Conservation (phyloP, 2,329 filamentous ascomycete genomes). For the Trichoderma aggressivum region DNA sequence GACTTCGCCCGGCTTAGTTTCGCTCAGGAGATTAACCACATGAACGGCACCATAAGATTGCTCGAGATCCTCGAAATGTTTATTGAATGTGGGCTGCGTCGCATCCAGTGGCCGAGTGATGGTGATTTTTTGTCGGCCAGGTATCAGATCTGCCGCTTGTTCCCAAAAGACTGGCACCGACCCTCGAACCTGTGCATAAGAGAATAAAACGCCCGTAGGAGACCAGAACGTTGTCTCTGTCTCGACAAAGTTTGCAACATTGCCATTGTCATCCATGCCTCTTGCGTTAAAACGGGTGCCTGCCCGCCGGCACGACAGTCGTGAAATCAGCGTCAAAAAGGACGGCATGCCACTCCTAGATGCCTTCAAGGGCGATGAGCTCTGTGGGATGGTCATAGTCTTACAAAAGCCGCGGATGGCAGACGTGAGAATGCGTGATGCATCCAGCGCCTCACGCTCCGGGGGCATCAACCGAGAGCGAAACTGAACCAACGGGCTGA, state of each 20-base stretch:
- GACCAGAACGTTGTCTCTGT: slow-evolving; percentile 92
- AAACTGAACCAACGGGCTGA: slow-evolving; percentile 85
- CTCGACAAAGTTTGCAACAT: slow-evolving; percentile 98
- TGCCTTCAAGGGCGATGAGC: slow-evolving; percentile 65
- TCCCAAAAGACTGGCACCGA: slow-evolving; percentile 98
- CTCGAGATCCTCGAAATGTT: slow-evolving; percentile 86
- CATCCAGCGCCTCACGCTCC: slow-evolving; percentile 77
- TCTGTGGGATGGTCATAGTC: slow-evolving; percentile 79
- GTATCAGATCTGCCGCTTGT: slow-evolving; percentile 80
- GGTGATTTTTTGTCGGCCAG: slow-evolving; percentile 90
- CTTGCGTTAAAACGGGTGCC: slow-evolving; percentile 96
- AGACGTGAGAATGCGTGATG: slow-evolving; percentile 82
- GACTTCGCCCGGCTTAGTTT: slow-evolving; percentile 78
- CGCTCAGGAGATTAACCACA: slow-evolving; percentile 90
- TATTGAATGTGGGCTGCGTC: slow-evolving; percentile 91
- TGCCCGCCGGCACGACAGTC: slow-evolving; percentile 84
- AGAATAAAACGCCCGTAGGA: slow-evolving; percentile 75
- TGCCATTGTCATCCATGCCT: slow-evolving; percentile 94
- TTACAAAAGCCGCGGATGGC: slow-evolving; percentile 91
- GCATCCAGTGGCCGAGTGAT: slow-evolving; percentile 86
- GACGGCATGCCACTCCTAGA: slow-evolving; percentile 71
- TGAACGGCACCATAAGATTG: slow-evolving; percentile 86
- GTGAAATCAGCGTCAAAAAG: slow-evolving; percentile 82
- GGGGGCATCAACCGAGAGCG: slow-evolving; percentile 72
- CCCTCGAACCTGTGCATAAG: slow-evolving; percentile 87